phyloP scores from a whole-genome alignment of 148 eudicot genomes.

The Cornus florida region DNA sequence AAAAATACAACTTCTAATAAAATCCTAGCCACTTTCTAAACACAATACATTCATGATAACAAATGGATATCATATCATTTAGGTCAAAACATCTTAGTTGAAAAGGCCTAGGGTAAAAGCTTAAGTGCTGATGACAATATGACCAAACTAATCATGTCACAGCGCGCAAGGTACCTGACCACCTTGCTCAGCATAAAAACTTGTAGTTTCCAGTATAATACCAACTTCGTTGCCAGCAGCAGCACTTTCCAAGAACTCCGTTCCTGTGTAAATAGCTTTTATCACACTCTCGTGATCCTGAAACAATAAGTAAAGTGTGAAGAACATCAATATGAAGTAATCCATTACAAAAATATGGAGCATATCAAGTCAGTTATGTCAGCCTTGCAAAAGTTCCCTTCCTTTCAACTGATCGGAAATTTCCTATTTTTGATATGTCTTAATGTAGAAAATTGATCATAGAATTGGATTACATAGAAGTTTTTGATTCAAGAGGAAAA shows the following conservation, averaged over 20 bases:
- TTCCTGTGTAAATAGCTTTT: constrained; percentile 83
- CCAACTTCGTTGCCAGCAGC: constrained; percentile 73
- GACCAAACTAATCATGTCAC: neutral
- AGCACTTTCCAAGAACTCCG: constrained; percentile 64
- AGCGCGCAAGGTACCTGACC: constrained; percentile 68
- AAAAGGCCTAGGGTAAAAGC: neutral
- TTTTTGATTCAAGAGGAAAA: neutral
- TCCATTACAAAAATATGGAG: too few relatives aligned
- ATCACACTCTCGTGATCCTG: constrained; percentile 84
- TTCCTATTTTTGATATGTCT: too few relatives aligned
- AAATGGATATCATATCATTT: too few relatives aligned
- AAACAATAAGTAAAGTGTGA: constrained; percentile 6
- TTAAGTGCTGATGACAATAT: neutral
- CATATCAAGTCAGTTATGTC: too few relatives aligned
- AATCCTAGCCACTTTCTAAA: neutral
- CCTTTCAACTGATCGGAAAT: too few relatives aligned
- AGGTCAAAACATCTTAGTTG: neutral
- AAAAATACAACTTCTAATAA: neutral
- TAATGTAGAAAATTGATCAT: too few relatives aligned
- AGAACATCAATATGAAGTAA: neutral
- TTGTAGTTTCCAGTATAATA: constrained; percentile 74
- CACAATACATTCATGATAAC: neutral
- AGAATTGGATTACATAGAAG: neutral
- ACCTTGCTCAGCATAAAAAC: constrained; percentile 99
- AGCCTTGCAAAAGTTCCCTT: neutral